Percentiles rank a stretch among this genome's conserved stretches.
phyloP scores from a whole-genome alignment of 2,329 filamentous ascomycete species.

The Westerdykella aurantiaca region DNA sequence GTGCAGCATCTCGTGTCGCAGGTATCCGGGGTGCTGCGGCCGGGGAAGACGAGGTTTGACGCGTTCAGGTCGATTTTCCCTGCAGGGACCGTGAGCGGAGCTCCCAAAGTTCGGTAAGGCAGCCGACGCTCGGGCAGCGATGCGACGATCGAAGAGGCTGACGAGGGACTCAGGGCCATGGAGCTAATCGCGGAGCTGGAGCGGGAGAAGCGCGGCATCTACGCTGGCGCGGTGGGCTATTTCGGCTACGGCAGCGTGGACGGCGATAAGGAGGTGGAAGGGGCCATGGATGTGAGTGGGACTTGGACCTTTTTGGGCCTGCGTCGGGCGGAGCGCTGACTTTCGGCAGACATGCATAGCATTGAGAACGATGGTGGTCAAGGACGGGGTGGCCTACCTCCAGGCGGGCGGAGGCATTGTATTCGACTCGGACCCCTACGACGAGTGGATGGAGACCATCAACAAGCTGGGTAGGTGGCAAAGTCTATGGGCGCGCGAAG shows the following conservation, averaged over 20 bases:
- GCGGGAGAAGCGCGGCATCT: constrained; percentile 87
- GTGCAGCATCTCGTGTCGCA: constrained; percentile 96
- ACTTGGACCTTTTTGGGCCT: constrained; percentile 5
- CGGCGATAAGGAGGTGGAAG: constrained; percentile 58
- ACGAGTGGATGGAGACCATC: constrained; percentile 94
- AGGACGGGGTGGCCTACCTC: constrained; percentile 85
- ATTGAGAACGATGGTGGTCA: constrained; percentile 88
- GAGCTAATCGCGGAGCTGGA: constrained; percentile 94
- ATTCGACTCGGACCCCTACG: constrained; percentile 74
- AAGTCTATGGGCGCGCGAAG: constrained; percentile 2
- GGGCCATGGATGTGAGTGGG: constrained; percentile 72
- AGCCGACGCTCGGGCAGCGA: not conserved
- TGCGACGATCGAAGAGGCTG: not conserved
- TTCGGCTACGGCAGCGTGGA: constrained; percentile 80
- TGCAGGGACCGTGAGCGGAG: constrained; percentile 89
- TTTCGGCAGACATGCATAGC: constrained; percentile 54
- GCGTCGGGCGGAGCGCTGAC: constrained; percentile 19
- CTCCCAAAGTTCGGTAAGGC: constrained; percentile 71
- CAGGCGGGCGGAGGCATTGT: constrained; percentile 79
- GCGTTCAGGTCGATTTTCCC: constrained; percentile 96
- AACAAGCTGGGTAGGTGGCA: constrained; percentile 69
- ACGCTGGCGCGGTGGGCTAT: constrained; percentile 93
- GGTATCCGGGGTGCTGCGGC: constrained; percentile 82
- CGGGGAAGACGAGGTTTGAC: constrained; percentile 83
- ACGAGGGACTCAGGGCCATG: constrained; percentile 59